Conservation (phyloP, 257 asterid species). For the Craterostigma plantagineum region DNA sequence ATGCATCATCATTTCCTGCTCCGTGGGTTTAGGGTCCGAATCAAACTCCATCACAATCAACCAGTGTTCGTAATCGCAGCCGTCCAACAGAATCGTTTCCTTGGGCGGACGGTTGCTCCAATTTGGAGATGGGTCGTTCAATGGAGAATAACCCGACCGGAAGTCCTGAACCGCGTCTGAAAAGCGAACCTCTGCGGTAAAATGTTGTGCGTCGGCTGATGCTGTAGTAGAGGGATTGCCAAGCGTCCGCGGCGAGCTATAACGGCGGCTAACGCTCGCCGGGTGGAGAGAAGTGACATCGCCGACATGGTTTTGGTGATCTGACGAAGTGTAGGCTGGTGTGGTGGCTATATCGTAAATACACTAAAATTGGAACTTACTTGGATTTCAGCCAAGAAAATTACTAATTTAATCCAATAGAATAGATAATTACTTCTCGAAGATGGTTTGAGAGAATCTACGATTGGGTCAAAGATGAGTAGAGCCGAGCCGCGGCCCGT, state of each 20-base stretch:
- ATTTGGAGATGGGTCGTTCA: constrained; percentile 90
- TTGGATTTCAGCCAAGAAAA: too few species aligned
- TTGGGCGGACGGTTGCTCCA: constrained; percentile 97
- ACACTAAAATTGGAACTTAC: too few species aligned
- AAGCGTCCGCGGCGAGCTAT: constrained; percentile 34
- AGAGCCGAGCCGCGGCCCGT: too few species aligned
- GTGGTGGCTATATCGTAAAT: background rate
- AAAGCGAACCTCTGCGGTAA: constrained; percentile 5
- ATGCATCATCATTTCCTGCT: constrained; percentile 54
- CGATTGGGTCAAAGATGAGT: too few species aligned
- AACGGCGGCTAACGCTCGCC: constrained; percentile 46
- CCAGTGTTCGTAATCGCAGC: constrained; percentile 97
- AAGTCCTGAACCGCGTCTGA: constrained; percentile 37
- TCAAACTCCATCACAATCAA: constrained; percentile 70
- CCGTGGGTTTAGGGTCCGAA: constrained; percentile 52
- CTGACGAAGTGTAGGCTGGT: background rate
- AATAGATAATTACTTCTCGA: too few species aligned
- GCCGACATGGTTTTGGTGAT: constrained; percentile 20
- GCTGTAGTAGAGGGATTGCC: constrained; percentile 21
- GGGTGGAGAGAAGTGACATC: constrained; percentile 31
- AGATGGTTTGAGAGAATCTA: too few species aligned
- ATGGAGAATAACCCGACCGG: constrained; percentile 68
- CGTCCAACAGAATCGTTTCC: constrained; percentile 78
- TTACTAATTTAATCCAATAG: too few species aligned
- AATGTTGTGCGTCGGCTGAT: constrained; percentile 9